phyloP scores from a whole-genome alignment of 306 rosid genomes.

The Cucumis sativus region Cucumber_9930_V3 NC_026658.2:24747001-24747500 shows the following conservation, averaged over 20 bases:
- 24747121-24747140: not conserved
- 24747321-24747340: not conserved
- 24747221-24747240: no score
- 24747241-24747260: no score
- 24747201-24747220: not conserved
- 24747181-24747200: not conserved
- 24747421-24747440: not conserved
- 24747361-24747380: not conserved
- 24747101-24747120: not conserved
- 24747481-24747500: constrained; percentile 42
- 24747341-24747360: not conserved
- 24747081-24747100: not conserved
- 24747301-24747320: not conserved
- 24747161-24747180: not conserved
- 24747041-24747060: not conserved
- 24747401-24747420: constrained; percentile 18
- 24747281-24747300: not conserved
- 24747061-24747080: not conserved
- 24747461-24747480: constrained; percentile 42
- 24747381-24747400: constrained; percentile 33
- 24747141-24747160: not conserved
- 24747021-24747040: not conserved
- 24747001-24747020: no score
- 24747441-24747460: not conserved
- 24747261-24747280: no score